These are phyloP conservation scores for Tetrapisispora pingtungensis DNA, from an alignment of 805 yeast species.

Conservation along the genomic window DNA sequence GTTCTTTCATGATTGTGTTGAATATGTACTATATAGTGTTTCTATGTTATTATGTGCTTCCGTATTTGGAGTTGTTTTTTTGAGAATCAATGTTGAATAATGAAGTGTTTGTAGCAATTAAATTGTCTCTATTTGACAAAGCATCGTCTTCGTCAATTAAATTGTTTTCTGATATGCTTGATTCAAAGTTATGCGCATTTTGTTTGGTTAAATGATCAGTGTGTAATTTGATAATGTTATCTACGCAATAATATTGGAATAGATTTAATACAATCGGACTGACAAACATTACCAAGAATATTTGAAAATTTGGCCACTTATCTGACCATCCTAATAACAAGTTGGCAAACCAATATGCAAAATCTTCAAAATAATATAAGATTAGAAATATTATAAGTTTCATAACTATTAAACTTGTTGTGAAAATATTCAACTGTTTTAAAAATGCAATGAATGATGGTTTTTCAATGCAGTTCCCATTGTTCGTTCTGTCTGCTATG, in stretches of 20 bases:
- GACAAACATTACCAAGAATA: slow-evolving; percentile 76
- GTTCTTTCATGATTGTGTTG: too few species aligned
- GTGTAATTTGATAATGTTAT: slow-evolving; percentile 60
- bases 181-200: slow-evolving; percentile 22
- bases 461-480: slow-evolving; percentile 25
- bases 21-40: too few species aligned
- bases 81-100: not conserved
- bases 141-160: not conserved
- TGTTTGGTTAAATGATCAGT: slow-evolving; percentile 12
- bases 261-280: slow-evolving; percentile 68
- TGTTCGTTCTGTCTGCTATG: not conserved
- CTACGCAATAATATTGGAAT: slow-evolving; percentile 63
- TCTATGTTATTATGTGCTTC: not conserved
- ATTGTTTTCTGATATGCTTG: slow-evolving; percentile 7
- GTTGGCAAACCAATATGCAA: slow-evolving; percentile 69
- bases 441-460: slow-evolving; percentile 53
- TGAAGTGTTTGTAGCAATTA: too few species aligned
- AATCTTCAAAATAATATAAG: slow-evolving; percentile 50
- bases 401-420: slow-evolving; percentile 51
- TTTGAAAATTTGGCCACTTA: slow-evolving; percentile 70
- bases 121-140: not conserved
- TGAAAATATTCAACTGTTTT: slow-evolving; percentile 64
- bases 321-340: slow-evolving; percentile 76
- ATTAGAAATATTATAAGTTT: slow-evolving; percentile 52
- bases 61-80: not conserved